phyloP scores from a whole-genome alignment of 495 filamentous ascomycete genomes.

The Penicillium cataractarum region DNA sequence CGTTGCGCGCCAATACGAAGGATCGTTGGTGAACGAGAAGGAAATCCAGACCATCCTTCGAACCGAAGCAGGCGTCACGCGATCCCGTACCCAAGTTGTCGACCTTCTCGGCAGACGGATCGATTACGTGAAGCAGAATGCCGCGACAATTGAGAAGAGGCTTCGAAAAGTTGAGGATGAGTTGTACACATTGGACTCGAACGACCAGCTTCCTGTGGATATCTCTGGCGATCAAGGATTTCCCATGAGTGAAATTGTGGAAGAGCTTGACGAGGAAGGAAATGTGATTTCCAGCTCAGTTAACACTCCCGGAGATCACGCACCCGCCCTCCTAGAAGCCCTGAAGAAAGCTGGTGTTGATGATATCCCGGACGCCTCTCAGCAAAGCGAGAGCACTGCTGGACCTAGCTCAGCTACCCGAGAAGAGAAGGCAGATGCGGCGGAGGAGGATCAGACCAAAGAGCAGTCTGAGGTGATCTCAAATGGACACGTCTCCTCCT shows the following conservation, averaged over 20 bases:
- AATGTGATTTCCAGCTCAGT: conserved; percentile 72
- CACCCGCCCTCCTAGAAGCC: conserved; percentile 64
- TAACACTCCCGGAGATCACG: conserved; percentile 61
- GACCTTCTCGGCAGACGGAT: conserved; percentile 73
- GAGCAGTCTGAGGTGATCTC: not conserved
- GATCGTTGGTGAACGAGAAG: conserved; percentile 59
- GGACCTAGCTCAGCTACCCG: not conserved
- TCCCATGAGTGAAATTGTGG: conserved; percentile 82
- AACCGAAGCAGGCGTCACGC: conserved; percentile 30
- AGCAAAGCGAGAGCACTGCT: conserved; percentile 12
- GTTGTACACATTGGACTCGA: conserved; percentile 53
- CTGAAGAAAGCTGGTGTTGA: conserved; percentile 72
- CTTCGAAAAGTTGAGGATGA: conserved; percentile 69
- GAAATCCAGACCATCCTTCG: conserved; percentile 49
- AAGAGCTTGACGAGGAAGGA: conserved; percentile 90
- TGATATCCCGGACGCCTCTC: conserved; percentile 41
- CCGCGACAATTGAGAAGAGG: conserved; percentile 64
- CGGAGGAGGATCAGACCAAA: not conserved
- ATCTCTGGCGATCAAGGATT: conserved; percentile 42
- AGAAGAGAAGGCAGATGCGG: not conserved
- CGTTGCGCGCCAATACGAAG: conserved; percentile 53
- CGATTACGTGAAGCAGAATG: conserved; percentile 87
- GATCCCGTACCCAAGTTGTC: conserved; percentile 63
- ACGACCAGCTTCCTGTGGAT: conserved; percentile 29
- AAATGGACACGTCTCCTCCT: conserved; percentile 4